These are phyloP conservation scores for Linnemannia exigua DNA, from an alignment of 192 early-diverging fungal genomes.

Conservation along the genomic window DNA sequence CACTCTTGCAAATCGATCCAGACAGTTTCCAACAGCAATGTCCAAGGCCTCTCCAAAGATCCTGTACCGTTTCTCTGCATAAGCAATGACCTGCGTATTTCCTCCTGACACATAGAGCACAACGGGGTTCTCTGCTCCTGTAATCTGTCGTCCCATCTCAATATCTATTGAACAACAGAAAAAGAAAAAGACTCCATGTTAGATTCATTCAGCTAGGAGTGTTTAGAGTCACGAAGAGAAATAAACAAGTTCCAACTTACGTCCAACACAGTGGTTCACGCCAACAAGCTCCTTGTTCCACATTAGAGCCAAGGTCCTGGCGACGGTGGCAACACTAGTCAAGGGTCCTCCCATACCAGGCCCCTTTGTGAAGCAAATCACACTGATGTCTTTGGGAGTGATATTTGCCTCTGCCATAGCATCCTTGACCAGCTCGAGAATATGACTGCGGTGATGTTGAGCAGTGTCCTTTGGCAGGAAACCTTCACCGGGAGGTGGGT, in stretches of 20 bases:
- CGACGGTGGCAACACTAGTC: constrained; percentile 90
- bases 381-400: constrained; percentile 82
- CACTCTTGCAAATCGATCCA: constrained; percentile 97
- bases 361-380: constrained; percentile 98
- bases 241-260: constrained; percentile 49
- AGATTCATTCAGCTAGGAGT: background rate
- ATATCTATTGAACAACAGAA: constrained; percentile 71
- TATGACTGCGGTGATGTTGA: constrained; percentile 86
- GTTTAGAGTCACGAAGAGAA: background rate
- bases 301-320: constrained; percentile 91
- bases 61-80: constrained; percentile 91
- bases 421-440: constrained; percentile 79
- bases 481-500: constrained; percentile 96
- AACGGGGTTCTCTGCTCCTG: constrained; percentile 93
- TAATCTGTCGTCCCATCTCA: constrained; percentile 99
- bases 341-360: constrained; percentile 99
- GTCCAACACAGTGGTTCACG: constrained; percentile 98
- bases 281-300: constrained; percentile 95
- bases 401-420: constrained; percentile 86
- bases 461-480: constrained; percentile 97
- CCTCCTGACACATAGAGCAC: constrained; percentile 98
- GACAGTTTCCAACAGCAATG: constrained; percentile 98
- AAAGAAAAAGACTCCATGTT: background rate
- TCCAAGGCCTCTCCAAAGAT: constrained; percentile 99
- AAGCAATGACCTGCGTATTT: constrained; percentile 99